phyloP scores from a whole-genome alignment of 306 rosid species.

The Herpetospermum pedunculosum region DNA sequence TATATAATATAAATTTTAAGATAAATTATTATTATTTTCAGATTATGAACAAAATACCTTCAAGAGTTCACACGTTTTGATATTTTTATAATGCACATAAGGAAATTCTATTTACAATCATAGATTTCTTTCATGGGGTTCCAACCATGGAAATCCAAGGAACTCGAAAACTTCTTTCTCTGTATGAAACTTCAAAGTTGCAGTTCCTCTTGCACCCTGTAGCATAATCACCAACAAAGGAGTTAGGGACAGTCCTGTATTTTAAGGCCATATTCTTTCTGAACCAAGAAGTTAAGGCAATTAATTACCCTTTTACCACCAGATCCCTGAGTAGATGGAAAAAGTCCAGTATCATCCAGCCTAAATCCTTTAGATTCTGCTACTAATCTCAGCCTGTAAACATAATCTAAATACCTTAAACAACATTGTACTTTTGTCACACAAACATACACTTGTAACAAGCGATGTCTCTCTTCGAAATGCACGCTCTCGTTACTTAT shows the following conservation, averaged over 20 bases:
- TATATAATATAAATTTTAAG: not conserved
- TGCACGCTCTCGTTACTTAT: not conserved
- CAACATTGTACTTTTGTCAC: not conserved
- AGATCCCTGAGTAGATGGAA: slow-evolving; percentile 56
- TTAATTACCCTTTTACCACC: slow-evolving; percentile 51
- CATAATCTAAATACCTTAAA: not conserved
- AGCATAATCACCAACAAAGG: not conserved
- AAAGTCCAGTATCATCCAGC: slow-evolving; percentile 85
- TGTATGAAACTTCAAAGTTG: slow-evolving; percentile 58
- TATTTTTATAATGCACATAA: not conserved
- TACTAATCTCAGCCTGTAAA: slow-evolving; percentile 60
- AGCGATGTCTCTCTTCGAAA: not conserved
- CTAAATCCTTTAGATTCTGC: slow-evolving; percentile 89
- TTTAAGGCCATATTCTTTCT: not conserved
- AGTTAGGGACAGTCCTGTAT: not conserved
- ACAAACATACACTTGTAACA: not conserved
- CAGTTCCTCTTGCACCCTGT: slow-evolving; percentile 64
- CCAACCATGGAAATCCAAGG: slow-evolving; percentile 79
- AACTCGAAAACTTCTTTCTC: slow-evolving; percentile 81
- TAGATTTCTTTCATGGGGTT: slow-evolving; percentile 77
- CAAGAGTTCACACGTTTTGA: not conserved
- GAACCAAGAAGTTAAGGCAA: not conserved
- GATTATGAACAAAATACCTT: not conserved
- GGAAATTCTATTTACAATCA: slow-evolving; percentile 13
- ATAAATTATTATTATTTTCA: not conserved